Percentiles rank a stretch among this genome's conserved stretches.
Conservation (phyloP, 2,329 filamentous ascomycete genomes). For the Hypoxylon sp. region DNA sequence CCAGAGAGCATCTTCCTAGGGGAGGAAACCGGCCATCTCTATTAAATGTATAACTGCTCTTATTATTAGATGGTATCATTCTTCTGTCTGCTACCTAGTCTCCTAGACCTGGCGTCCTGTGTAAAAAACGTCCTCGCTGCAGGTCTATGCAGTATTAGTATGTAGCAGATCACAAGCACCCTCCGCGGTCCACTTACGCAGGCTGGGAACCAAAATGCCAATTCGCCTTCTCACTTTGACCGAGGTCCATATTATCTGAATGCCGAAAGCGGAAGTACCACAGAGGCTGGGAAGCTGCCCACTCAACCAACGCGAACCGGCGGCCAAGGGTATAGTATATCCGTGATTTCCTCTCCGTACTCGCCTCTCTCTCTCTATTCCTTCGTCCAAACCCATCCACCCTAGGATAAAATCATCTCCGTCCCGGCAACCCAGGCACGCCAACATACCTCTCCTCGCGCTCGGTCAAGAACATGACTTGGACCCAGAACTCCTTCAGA, state of each 20-base stretch:
- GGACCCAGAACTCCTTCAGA: slow-evolving; percentile 96
- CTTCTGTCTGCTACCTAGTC: background rate
- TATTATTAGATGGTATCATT: slow-evolving; percentile 17
- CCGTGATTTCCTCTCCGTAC: background rate
- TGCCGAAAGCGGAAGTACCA: background rate
- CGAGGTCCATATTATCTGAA: background rate
- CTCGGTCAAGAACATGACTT: slow-evolving; percentile 98
- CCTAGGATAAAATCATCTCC: slow-evolving; percentile 55
- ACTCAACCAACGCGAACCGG: background rate
- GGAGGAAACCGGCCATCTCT: too few relatives aligned
- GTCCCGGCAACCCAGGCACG: slow-evolving; percentile 71
- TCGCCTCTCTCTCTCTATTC: too few relatives aligned
- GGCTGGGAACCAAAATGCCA: background rate
- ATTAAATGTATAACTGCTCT: background rate
- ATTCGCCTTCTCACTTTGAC: background rate
- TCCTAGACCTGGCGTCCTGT: background rate
- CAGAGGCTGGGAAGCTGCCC: background rate
- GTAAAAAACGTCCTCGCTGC: background rate
- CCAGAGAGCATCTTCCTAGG: too few relatives aligned
- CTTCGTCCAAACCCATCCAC: background rate
- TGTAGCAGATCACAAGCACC: background rate
- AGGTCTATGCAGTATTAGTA: slow-evolving; percentile 32
- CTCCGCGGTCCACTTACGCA: slow-evolving; percentile 28
- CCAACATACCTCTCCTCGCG: slow-evolving; percentile 89
- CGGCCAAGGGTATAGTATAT: background rate